These are phyloP conservation scores for Candida germanica DNA, from an alignment of 805 yeast genomes.

Conservation along the genomic window DNA sequence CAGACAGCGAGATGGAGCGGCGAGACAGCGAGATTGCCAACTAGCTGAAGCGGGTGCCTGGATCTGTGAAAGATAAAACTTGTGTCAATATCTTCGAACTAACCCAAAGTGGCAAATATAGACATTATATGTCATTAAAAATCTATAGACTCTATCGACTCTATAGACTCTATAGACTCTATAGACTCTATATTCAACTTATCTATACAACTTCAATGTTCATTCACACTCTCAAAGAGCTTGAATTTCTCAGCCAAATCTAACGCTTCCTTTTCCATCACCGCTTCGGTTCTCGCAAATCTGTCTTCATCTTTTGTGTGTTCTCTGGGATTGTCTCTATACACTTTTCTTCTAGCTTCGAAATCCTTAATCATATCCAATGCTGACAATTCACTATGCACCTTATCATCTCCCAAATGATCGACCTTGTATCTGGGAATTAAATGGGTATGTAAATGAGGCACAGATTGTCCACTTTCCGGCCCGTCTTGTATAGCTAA, in stretches of 20 bases:
- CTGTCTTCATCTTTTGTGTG: conserved; percentile 48
- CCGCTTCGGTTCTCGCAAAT: conserved; percentile 52
- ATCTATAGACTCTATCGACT: too few species aligned
- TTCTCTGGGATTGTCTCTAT: conserved; percentile 31
- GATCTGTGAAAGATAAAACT: too few species aligned
- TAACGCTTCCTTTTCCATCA: conserved; percentile 70
- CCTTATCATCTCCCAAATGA: conserved; percentile 56
- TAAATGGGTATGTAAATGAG: conserved; percentile 91
- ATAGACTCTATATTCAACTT: too few species aligned
- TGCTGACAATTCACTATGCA: conserved; percentile 64
- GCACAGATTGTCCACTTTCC: conserved; percentile 93
- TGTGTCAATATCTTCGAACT: too few species aligned
- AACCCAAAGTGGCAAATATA: too few species aligned
- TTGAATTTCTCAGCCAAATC: conserved; percentile 45
- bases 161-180: too few species aligned
- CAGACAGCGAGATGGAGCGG: too few species aligned
- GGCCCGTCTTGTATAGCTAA: conserved; percentile 96
- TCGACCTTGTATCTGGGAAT: conserved; percentile 76
- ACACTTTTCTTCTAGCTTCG: conserved; percentile 21
- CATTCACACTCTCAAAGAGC: too few species aligned
- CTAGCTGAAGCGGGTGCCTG: too few species aligned
- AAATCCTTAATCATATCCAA: conserved; percentile 43
- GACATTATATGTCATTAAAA: too few species aligned
- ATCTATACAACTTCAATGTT: too few species aligned
- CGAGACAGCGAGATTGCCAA: too few species aligned